These are phyloP conservation scores for Sphaerostilbella broomeana DNA, from an alignment of 2,329 filamentous ascomycete species.

Conservation along the genomic window DNA sequence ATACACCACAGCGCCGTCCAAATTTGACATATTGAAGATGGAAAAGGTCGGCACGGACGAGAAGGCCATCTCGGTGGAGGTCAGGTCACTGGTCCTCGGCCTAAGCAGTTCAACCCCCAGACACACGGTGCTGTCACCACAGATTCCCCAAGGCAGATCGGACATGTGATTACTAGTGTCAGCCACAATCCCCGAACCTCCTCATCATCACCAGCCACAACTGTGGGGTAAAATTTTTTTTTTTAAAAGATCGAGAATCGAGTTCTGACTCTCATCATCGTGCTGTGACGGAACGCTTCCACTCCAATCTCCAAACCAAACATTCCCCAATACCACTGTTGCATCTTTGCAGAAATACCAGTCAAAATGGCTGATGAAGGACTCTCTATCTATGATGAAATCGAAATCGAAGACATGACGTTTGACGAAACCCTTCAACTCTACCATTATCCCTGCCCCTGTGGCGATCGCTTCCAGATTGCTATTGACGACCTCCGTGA, in stretches of 20 bases:
- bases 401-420: slow-evolving; percentile 98
- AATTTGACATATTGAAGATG: too few species aligned
- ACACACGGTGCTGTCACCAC: slow-evolving; percentile 12
- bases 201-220: slow-evolving; percentile 11
- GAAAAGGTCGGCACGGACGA: too few species aligned
- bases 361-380: slow-evolving; percentile 54
- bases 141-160: neutral
- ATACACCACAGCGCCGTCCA: too few species aligned
- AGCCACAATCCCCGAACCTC: slow-evolving; percentile 9
- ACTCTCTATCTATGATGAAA: slow-evolving; percentile 85
- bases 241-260: too few species aligned
- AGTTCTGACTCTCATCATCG: neutral
- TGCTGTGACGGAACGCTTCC: neutral
- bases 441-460: slow-evolving; percentile 95
- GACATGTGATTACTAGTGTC: slow-evolving; percentile 15
- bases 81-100: slow-evolving; percentile 7
- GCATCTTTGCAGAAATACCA: neutral
- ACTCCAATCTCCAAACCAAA: neutral
- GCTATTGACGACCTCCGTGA: slow-evolving; percentile 76
- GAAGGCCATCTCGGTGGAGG: too few species aligned
- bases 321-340: neutral
- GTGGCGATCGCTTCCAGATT: slow-evolving; percentile 94
- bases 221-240: slow-evolving; percentile 20
- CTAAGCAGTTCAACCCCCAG: slow-evolving; percentile 7
- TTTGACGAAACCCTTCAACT: slow-evolving; percentile 76